phyloP scores from a whole-genome alignment of 2,329 filamentous ascomycete genomes.

The Aspergillus transmontanensis region DNA sequence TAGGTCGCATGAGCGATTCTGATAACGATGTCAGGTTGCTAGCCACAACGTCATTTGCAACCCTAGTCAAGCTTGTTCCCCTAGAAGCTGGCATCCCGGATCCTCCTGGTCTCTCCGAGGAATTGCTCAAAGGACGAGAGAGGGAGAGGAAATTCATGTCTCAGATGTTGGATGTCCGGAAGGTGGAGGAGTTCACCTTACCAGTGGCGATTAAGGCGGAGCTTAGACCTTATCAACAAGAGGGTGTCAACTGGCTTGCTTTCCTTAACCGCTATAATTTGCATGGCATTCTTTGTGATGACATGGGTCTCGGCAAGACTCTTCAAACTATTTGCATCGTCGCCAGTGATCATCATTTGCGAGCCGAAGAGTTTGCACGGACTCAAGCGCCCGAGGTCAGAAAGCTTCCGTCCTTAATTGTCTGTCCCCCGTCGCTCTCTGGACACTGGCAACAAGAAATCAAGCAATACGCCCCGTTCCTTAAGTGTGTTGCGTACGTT shows the following conservation, averaged over 20 bases:
- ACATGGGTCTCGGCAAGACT: slow-evolving; percentile 98
- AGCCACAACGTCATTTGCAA: slow-evolving; percentile 95
- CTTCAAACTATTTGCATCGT: slow-evolving; percentile 97
- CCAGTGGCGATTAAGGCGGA: slow-evolving; percentile 97
- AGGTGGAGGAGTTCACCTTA: slow-evolving; percentile 90
- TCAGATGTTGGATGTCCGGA: slow-evolving; percentile 94
- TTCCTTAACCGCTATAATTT: slow-evolving; percentile 98
- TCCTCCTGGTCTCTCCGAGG: slow-evolving; percentile 85
- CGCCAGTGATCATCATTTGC: slow-evolving; percentile 92
- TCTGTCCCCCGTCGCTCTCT: slow-evolving; percentile 93
- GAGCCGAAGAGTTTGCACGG: slow-evolving; percentile 85
- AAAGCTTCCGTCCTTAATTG: slow-evolving; percentile 84
- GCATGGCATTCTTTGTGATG: slow-evolving; percentile 96
- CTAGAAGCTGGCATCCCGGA: slow-evolving; percentile 97
- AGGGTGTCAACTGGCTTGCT: slow-evolving; percentile 97
- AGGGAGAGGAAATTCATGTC: slow-evolving; percentile 94
- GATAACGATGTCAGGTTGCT: slow-evolving; percentile 94
- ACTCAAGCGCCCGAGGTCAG: slow-evolving; percentile 77
- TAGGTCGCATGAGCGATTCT: slow-evolving; percentile 97
- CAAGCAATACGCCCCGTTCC: slow-evolving; percentile 90
- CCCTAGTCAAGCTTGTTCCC: slow-evolving; percentile 93
- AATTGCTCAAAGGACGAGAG: slow-evolving; percentile 86
- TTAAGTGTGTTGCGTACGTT: slow-evolving; percentile 86
- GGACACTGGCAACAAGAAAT: slow-evolving; percentile 99
- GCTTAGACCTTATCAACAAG: slow-evolving; percentile 94